These are phyloP conservation scores for Phtheirospermum japonicum DNA, from an alignment of 257 asterid species.

Conservation along the genomic window DNA sequence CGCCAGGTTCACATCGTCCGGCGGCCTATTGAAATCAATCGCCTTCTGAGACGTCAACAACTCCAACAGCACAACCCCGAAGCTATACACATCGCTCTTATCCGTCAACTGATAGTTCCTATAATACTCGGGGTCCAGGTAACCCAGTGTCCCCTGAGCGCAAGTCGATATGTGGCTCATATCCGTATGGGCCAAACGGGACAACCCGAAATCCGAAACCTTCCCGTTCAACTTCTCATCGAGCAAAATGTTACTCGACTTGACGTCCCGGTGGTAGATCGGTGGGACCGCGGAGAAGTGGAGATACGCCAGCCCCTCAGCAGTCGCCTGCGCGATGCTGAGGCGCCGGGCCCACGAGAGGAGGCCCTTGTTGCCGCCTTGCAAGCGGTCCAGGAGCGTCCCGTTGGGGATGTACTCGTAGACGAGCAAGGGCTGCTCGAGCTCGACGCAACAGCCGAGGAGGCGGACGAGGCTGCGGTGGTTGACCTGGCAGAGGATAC, in stretches of 20 bases:
- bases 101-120: constrained; percentile 84
- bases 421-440: constrained; percentile 79
- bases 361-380: constrained; percentile 29
- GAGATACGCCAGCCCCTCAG: constrained; percentile 85
- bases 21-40: constrained; percentile 59
- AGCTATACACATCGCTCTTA: constrained; percentile 91
- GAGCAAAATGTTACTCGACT: constrained; percentile 82
- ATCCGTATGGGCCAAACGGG: constrained; percentile 82
- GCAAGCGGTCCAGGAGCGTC: constrained; percentile 56
- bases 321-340: constrained; percentile 62
- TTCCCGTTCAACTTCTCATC: constrained; percentile 68
- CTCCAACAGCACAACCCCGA: constrained; percentile 84
- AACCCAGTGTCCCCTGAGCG: constrained; percentile 95
- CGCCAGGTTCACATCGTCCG: constrained; percentile 85
- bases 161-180: constrained; percentile 88
- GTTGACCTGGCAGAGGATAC: constrained; percentile 90
- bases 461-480: constrained; percentile 79
- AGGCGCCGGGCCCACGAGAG: constrained; percentile 60
- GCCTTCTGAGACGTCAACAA: constrained; percentile 86
- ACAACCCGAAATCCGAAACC: constrained; percentile 82
- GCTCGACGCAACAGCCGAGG: constrained; percentile 93
- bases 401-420: constrained; percentile 76
- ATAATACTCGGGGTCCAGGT: constrained; percentile 91
- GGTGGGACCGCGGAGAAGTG: constrained; percentile 87
- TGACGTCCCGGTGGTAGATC: constrained; percentile 86